Evolutionary conservation across 2,329 filamentous ascomycete genomes (phyloP).

Genomic region (Fusarium falciforme): DNA sequence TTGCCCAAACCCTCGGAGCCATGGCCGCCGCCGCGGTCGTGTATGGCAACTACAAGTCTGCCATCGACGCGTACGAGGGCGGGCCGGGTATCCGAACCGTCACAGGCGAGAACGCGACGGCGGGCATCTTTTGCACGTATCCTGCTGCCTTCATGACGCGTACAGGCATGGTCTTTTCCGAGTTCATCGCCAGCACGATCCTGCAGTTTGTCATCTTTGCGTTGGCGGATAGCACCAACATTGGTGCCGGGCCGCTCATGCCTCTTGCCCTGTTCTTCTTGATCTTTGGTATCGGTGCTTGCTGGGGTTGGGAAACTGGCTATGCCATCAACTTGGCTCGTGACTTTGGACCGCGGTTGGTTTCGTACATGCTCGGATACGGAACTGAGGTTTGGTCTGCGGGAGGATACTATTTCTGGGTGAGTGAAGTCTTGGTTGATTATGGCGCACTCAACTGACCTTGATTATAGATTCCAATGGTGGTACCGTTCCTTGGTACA

Average conservation of each 20-base stretch:
- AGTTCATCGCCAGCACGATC: constrained; percentile 75
- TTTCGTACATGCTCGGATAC: constrained; percentile 76
- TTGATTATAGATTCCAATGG: constrained; percentile 71
- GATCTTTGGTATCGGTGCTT: constrained; percentile 78
- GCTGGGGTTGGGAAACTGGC: constrained; percentile 81
- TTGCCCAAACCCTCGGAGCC: constrained; percentile 75
- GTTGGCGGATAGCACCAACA: constrained; percentile 68
- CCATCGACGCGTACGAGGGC: constrained; percentile 74
- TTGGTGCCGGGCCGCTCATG: constrained; percentile 65
- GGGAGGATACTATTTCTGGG: constrained; percentile 80
- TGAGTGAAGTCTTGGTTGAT: constrained; percentile 46
- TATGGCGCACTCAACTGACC: constrained; percentile 1
- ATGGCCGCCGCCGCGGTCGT: constrained; percentile 71
- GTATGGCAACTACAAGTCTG: constrained; percentile 72
- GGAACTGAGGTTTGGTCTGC: constrained; percentile 74
- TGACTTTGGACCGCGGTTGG: constrained; percentile 76
- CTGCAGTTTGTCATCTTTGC: constrained; percentile 80
- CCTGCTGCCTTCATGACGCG: constrained; percentile 74
- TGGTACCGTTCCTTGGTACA: constrained; percentile 75
- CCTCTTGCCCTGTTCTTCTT: constrained; percentile 76
- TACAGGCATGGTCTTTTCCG: constrained; percentile 76
- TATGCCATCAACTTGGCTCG: constrained; percentile 81
- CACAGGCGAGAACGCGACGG: constrained; percentile 67
- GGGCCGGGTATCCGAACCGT: constrained; percentile 71
- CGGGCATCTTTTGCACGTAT: constrained; percentile 80